Conservation (phyloP, 177 flowering plant genomes). For the Vitis hybrid region DNA sequence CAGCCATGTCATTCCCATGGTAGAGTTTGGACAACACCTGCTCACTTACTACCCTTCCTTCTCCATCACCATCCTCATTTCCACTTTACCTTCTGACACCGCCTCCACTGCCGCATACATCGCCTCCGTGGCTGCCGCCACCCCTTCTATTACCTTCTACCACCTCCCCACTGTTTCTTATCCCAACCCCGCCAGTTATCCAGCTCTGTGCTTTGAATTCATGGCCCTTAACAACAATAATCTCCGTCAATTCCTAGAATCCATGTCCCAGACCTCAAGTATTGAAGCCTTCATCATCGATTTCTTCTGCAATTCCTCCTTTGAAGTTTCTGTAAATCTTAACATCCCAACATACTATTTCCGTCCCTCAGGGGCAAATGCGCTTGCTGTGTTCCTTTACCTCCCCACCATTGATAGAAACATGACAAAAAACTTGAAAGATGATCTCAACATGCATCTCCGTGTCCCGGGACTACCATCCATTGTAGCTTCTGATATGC, state of each 20-base stretch:
- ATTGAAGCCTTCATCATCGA: conserved; percentile 24
- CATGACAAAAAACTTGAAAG: neutral
- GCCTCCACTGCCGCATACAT: conserved; percentile 32
- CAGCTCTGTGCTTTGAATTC: conserved; percentile 13
- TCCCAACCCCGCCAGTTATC: conserved; percentile 9
- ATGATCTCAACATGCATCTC: neutral
- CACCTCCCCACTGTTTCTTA: conserved; percentile 26
- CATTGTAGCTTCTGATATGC: neutral
- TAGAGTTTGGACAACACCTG: conserved; percentile 49
- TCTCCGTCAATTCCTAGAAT: conserved; percentile 19
- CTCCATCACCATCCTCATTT: conserved; percentile 31
- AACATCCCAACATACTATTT: conserved; percentile 34
- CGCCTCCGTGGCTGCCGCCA: conserved; percentile 19
- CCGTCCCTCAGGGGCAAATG: conserved; percentile 20
- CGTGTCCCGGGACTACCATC: neutral
- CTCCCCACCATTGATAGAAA: neutral
- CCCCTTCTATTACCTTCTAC: conserved; percentile 41
- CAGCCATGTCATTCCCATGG: conserved; percentile 50
- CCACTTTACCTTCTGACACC: conserved; percentile 17
- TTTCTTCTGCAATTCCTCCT: conserved; percentile 22
- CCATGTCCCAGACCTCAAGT: conserved; percentile 20
- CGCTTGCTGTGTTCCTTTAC: conserved; percentile 5
- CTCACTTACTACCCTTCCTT: conserved; percentile 27
- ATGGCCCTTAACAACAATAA: conserved; percentile 24
- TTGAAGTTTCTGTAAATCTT: conserved; percentile 7